These are phyloP conservation scores for Epichloe baconii DNA, from an alignment of 2,329 filamentous ascomycete genomes.

Conservation along the genomic window DNA sequence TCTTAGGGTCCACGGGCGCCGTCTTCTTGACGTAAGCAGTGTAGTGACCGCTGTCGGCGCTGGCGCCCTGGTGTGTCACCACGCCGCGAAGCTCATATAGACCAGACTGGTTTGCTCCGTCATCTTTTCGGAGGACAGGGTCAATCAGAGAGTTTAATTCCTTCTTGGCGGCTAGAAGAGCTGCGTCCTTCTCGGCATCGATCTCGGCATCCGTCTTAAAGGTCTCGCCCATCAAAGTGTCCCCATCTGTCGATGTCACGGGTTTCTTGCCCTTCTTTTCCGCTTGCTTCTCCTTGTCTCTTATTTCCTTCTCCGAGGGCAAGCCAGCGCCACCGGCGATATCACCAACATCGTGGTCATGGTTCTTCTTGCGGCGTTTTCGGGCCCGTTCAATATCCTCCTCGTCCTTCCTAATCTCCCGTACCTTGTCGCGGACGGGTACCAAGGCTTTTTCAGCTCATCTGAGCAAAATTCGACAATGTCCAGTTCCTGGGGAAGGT, in stretches of 20 bases:
- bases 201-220: conserved; percentile 93
- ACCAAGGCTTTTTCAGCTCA: conserved; percentile 69
- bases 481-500: conserved; percentile 85
- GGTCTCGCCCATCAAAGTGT: conserved; percentile 60
- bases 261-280: conserved; percentile 25
- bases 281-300: conserved; percentile 36
- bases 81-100: conserved; percentile 90
- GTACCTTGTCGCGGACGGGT: conserved; percentile 91
- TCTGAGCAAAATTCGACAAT: conserved; percentile 93
- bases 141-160: conserved; percentile 71
- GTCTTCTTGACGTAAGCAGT: conserved; percentile 96
- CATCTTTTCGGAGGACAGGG: conserved; percentile 60
- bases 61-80: conserved; percentile 91
- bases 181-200: conserved; percentile 68
- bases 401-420: conserved; percentile 89
- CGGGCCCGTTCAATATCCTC: conserved; percentile 82
- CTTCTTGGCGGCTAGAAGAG: conserved; percentile 70
- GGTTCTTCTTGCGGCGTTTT: conserved; percentile 71
- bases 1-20: conserved; percentile 55
- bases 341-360: conserved; percentile 32
- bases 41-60: conserved; percentile 95
- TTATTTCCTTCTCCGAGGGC: conserved; percentile 37
- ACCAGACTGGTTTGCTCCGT: conserved; percentile 82
- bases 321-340: conserved; percentile 32
- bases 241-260: conserved; percentile 38